These are phyloP conservation scores for grape (Vitis vinifera) DNA, from an alignment of 164 flowering plant species.

Conservation along the genomic window ASM3070453v1 NC_081806.1:5499001-5499500, in stretches of 20 bases:
- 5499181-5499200: neutral
- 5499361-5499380: too few species aligned
- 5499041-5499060: slow-evolving; percentile 53
- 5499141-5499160: neutral
- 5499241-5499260: neutral
- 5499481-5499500: too few species aligned
- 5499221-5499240: neutral
- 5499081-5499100: slow-evolving; percentile 37
- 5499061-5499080: slow-evolving; percentile 71
- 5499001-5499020: slow-evolving; percentile 62
- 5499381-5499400: too few species aligned
- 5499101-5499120: neutral
- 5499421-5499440: too few species aligned
- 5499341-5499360: too few species aligned
- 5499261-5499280: neutral
- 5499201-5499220: neutral
- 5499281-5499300: too few species aligned
- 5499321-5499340: neutral
- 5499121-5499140: neutral
- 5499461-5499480: too few species aligned
- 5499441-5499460: too few species aligned
- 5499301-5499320: neutral
- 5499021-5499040: slow-evolving; percentile 69
- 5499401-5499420: too few species aligned
- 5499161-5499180: neutral